Evolutionary conservation across 1,139 yeast species (phyloP).

Genomic region (Oligophagozyma castellii): DNA sequence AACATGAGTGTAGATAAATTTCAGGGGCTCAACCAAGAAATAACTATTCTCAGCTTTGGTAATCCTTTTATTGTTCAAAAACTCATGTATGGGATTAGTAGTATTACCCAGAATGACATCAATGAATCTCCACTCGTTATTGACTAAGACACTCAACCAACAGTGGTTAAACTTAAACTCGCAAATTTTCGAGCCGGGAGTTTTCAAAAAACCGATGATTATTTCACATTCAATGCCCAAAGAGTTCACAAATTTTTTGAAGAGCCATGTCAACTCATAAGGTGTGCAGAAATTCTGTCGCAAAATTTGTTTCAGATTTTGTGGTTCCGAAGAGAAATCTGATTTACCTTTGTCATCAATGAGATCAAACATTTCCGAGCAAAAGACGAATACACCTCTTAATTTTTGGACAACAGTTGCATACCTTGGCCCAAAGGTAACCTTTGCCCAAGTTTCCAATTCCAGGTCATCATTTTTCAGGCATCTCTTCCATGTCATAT

Average conservation of each 20-base stretch:
- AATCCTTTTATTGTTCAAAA: constrained; percentile 23
- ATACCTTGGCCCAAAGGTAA: constrained; percentile 26
- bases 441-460: constrained; percentile 29
- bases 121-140: constrained; percentile 65
- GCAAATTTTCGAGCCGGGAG: constrained; percentile 42
- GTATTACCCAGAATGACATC: constrained; percentile 55
- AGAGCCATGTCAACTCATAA: constrained; percentile 63
- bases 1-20: constrained; percentile 70
- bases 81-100: constrained; percentile 34
- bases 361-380: constrained; percentile 38
- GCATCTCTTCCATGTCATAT: constrained; percentile 19
- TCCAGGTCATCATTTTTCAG: constrained; percentile 23
- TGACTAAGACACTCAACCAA: constrained; percentile 71
- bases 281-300: constrained; percentile 42
- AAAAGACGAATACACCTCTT: constrained; percentile 49
- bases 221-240: constrained; percentile 64
- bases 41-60: constrained; percentile 37
- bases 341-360: constrained; percentile 24
- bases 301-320: constrained; percentile 20
- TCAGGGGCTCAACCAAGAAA: constrained; percentile 64
- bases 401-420: constrained; percentile 39
- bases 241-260: constrained; percentile 58
- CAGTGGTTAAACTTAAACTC: constrained; percentile 62
- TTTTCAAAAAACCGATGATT: constrained; percentile 71
- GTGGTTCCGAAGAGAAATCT: constrained; percentile 21